Base-by-base conservation (phyloP, 768 basidiomycete genomes). In the Mycena amicta region DNA sequence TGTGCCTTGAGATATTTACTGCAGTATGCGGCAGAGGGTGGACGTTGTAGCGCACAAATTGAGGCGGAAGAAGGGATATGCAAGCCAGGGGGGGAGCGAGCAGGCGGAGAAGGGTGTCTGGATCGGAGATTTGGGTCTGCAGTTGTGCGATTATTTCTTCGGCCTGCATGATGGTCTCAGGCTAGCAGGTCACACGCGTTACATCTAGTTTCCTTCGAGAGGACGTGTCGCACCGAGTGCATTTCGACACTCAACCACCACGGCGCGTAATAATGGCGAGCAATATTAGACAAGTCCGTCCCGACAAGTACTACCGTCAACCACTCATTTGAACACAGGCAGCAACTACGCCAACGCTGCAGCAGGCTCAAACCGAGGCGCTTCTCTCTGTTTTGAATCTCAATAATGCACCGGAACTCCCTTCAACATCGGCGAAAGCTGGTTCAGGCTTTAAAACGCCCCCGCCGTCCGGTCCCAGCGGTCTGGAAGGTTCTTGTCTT, bases 401-500 rank as follows among this genome's bases (percentile, higher is more conserved):
- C 65, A 93, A 94, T 70, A 79, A 83, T 37, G 77, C 88, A 15
- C 61, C 79, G 5, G 82, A 87, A 50, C 33, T 76, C 26, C 51
- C 75, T 37, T 70, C 75, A 25, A 66, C 73, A n/a, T 69, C 77
- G 25, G 72, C 73, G 16, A 81, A 80, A 59, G 69, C 76, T 18
- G 64, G 70, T 15, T 70, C 81, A 11, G 70, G 77, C n/a, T 69
- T 77, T 57, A 88, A 86, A 64, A 71, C 78, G 2, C 75, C 84
- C 1, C 72, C 81, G 5, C 72, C 81, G 26, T 79, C 81, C 13
- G 85, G 83, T n/a, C 0, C 92, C 93, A 28, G 86, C 93, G 4
- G 87, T 97, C 4, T 99, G 97, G 96, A 99, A 99, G 74, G 88
- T 98, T 15, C 77, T 99, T 11, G 89, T 99, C 1, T 78, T 99